Conservation (phyloP, 192 early-diverging fungal genomes). For the Linnemannia schmuckeri region DNA sequence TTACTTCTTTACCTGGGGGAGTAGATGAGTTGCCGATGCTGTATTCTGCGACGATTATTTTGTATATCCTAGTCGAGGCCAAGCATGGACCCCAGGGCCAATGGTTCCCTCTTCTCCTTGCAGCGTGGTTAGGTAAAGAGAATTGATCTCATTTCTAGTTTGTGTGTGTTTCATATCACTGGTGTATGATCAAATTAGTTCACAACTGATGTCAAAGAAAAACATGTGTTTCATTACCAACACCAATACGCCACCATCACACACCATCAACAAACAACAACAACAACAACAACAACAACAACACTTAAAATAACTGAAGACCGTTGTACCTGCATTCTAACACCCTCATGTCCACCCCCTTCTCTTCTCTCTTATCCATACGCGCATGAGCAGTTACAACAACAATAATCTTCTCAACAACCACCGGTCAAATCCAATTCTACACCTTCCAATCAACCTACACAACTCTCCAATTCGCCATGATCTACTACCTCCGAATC, state of each 20-base stretch:
- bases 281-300: not conserved
- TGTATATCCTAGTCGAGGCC: slow-evolving; percentile 56
- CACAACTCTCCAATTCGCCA: slow-evolving; percentile 27
- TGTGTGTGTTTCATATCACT: no score
- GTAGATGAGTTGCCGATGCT: slow-evolving; percentile 54
- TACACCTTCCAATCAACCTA: slow-evolving; percentile 42
- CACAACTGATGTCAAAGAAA: no score
- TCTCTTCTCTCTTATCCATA: not conserved
- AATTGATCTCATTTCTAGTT: not conserved
- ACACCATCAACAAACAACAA: not conserved
- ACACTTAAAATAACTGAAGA: not conserved
- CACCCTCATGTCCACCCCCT: not conserved
- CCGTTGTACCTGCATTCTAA: not conserved
- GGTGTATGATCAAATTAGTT: no score
- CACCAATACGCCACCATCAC: not conserved
- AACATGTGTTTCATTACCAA: not conserved
- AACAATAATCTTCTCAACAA: slow-evolving; percentile 41
- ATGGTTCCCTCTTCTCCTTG: slow-evolving; percentile 59
- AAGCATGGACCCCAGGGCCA: slow-evolving; percentile 59
- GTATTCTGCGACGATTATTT: slow-evolving; percentile 34
- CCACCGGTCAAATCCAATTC: slow-evolving; percentile 29
- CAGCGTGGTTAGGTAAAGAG: slow-evolving; percentile 58
- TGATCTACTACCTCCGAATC: slow-evolving; percentile 33
- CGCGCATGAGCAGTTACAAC: slow-evolving; percentile 22
- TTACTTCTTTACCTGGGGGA: not conserved